Percentiles rank a stretch among this genome's conserved stretches.
These are phyloP conservation scores for Ophiostoma montium DNA, from an alignment of 2,329 filamentous ascomycete species.

Conservation along the genomic window DNA sequence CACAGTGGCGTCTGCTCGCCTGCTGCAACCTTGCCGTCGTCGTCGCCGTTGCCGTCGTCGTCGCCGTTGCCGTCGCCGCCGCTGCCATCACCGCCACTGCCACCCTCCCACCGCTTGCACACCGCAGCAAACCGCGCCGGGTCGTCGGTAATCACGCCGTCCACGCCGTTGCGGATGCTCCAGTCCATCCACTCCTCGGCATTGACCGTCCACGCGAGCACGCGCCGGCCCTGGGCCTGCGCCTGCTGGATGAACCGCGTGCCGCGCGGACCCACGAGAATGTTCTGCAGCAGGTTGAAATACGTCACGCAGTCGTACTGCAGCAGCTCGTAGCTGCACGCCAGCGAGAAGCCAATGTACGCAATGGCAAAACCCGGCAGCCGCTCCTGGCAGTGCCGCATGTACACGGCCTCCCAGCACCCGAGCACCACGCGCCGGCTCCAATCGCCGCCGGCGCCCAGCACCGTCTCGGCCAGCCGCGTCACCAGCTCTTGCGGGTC, in stretches of 20 bases:
- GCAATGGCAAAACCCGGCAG: constrained; percentile 49
- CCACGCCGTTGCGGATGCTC: constrained; percentile 50
- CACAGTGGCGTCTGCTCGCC: background rate
- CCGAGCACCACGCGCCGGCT: constrained; percentile 60
- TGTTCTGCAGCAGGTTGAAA: constrained; percentile 63
- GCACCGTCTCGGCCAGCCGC: constrained; percentile 50
- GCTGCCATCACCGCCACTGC: background rate
- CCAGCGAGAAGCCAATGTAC: constrained; percentile 53
- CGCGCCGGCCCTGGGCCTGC: constrained; percentile 36
- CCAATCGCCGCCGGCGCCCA: constrained; percentile 48
- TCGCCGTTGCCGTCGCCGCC: background rate
- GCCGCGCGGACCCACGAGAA: constrained; percentile 56
- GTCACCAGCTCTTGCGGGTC: constrained; percentile 56
- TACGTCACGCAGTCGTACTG: constrained; percentile 40
- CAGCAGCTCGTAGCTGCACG: constrained; percentile 60
- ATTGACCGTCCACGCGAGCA: constrained; percentile 85
- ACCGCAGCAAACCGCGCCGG: constrained; percentile 53
- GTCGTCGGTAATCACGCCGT: constrained; percentile 80
- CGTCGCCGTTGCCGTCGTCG: background rate
- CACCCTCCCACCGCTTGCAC: constrained; percentile 23
- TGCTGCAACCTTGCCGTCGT: background rate
- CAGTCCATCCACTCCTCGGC: constrained; percentile 66
- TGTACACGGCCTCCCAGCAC: constrained; percentile 65
- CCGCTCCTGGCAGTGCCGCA: constrained; percentile 46
- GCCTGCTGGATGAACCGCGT: constrained; percentile 49